Conservation (phyloP, 2,329 filamentous ascomycete genomes). For the Macroventuria anomochaeta region DNA sequence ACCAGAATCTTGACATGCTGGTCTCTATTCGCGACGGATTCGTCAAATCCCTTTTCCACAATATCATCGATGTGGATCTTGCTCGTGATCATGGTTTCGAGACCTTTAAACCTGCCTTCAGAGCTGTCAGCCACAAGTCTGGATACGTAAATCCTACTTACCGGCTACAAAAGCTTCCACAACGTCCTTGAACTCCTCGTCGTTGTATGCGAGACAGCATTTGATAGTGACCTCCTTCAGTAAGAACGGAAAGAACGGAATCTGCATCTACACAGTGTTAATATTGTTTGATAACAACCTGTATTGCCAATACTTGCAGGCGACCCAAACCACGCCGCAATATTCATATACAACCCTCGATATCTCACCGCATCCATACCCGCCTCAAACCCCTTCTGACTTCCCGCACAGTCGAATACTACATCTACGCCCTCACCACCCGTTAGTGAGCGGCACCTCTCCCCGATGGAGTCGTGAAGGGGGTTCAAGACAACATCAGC, state of each 20-base stretch:
- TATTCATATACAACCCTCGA: constrained; percentile 42
- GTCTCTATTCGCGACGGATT: constrained; percentile 42
- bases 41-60: constrained; percentile 40
- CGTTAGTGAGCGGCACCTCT: constrained; percentile 35
- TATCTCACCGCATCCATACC: constrained; percentile 40
- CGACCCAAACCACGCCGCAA: constrained; percentile 41
- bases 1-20: constrained; percentile 49
- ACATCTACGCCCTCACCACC: constrained; percentile 41
- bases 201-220: constrained; percentile 40
- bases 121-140: neutral
- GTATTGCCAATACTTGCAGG: constrained; percentile 28
- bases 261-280: constrained; percentile 30
- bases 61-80: constrained; percentile 44
- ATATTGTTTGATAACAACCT: neutral
- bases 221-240: constrained; percentile 41
- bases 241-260: constrained; percentile 36
- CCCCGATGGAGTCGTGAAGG: constrained; percentile 35
- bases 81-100: constrained; percentile 43
- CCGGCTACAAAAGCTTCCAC: constrained; percentile 43
- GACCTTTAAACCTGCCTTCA: constrained; percentile 41
- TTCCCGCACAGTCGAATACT: constrained; percentile 47
- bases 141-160: constrained; percentile 13
- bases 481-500: constrained; percentile 39
- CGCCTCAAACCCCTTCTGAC: constrained; percentile 38
- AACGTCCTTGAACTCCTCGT: constrained; percentile 41